A percentile compares a stretch with the other conserved stretches of the same genome.
Evolutionary conservation across 306 rosid species (phyloP).

Genomic region (Cucurbita ficifolia): DNA sequence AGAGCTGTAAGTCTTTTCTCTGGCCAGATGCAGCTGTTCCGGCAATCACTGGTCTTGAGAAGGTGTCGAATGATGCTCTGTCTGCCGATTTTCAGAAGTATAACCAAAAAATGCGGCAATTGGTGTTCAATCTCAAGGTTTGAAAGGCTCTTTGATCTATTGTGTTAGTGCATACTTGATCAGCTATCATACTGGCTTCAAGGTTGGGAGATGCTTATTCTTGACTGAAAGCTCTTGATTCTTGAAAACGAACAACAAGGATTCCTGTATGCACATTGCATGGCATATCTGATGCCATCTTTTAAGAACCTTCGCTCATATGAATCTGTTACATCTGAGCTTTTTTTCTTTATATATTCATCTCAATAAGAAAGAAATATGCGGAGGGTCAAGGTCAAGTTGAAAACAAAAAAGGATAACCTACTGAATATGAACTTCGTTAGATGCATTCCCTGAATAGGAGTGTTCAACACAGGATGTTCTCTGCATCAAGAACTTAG

Average conservation of each 20-base stretch:
- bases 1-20: slow-evolving; percentile 44
- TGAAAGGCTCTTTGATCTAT: slow-evolving; percentile 15
- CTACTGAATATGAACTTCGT: not conserved
- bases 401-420: not conserved
- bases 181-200: not conserved
- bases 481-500: not conserved
- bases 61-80: slow-evolving; percentile 55
- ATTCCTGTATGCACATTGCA: not conserved
- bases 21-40: slow-evolving; percentile 88
- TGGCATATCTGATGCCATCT: not conserved
- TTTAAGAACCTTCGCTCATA: not conserved
- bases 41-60: slow-evolving; percentile 65
- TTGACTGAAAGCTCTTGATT: not conserved
- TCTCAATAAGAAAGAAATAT: not conserved
- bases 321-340: not conserved
- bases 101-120: slow-evolving; percentile 71
- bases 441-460: not conserved
- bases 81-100: slow-evolving; percentile 62
- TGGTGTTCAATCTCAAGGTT: slow-evolving; percentile 66
- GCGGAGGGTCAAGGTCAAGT: no score
- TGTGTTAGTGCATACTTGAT: not conserved
- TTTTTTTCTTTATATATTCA: not conserved
- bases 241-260: not conserved
- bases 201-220: not conserved
- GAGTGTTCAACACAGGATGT: not conserved